Evolutionary conservation across 2,329 filamentous ascomycete species (phyloP).

Genomic region (Phaeosphaeriaceae sp.): DNA sequence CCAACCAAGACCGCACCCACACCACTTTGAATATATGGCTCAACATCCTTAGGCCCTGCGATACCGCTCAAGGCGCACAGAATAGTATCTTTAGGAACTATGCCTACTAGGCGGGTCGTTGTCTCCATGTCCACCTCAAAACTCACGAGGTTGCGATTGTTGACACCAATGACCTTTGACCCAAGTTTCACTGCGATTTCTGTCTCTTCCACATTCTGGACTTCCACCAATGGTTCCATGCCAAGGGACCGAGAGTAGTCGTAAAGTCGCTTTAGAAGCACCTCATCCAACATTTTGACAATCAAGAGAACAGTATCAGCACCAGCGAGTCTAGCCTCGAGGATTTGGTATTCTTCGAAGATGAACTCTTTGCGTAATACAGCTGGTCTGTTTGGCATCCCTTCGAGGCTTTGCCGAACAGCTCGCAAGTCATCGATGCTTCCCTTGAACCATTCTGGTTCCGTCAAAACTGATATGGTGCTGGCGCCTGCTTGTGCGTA

Average conservation of each 20-base stretch:
- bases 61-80: conserved; percentile 96
- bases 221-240: conserved; percentile 97
- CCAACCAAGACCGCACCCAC: conserved; percentile 94
- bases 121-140: conserved; percentile 97
- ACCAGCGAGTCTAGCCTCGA: conserved; percentile 90
- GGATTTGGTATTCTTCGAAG: conserved; percentile 97
- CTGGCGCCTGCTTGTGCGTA: conserved; percentile 95
- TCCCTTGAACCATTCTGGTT: conserved; percentile 99
- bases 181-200: conserved; percentile 83
- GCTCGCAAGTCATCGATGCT: conserved; percentile 90
- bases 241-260: conserved; percentile 86
- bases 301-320: conserved; percentile 95
- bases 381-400: conserved; percentile 90
- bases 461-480: conserved; percentile 97
- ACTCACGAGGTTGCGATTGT: conserved; percentile 94
- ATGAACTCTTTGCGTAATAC: conserved; percentile 95
- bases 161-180: conserved; percentile 91
- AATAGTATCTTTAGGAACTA: conserved; percentile 84
- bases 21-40: conserved; percentile 84
- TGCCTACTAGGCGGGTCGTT: conserved; percentile 83
- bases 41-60: conserved; percentile 83
- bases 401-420: conserved; percentile 86
- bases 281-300: conserved; percentile 92
- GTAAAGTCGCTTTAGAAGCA: conserved; percentile 78
- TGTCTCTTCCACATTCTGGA: conserved; percentile 95